phyloP scores from a whole-genome alignment of 2,329 filamentous ascomycete genomes.

The Acrodontium crateriforme region DNA sequence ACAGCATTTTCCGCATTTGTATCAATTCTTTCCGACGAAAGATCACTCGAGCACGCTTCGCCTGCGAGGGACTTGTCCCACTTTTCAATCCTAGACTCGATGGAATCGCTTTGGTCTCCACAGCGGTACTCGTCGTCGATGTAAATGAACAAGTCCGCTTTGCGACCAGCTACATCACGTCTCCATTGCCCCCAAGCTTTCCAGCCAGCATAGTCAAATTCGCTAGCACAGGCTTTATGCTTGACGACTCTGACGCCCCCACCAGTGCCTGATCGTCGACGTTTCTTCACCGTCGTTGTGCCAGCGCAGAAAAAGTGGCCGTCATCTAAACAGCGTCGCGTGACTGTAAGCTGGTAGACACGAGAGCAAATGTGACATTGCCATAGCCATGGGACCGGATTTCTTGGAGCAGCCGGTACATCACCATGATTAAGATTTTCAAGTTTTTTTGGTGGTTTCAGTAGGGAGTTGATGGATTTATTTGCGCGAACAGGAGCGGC shows the following conservation, averaged over 20 bases:
- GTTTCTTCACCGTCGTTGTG: constrained; percentile 24
- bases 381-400: constrained; percentile 37
- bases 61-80: constrained; percentile 2
- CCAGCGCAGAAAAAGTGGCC: constrained; percentile 42
- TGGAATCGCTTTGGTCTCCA: too few relatives aligned
- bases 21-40: constrained; percentile 1
- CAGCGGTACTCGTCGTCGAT: constrained; percentile 7
- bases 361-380: constrained; percentile 38
- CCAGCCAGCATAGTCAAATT: constrained; percentile 42
- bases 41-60: constrained; percentile 2
- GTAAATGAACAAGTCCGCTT: constrained; percentile 6
- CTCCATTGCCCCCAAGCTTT: constrained; percentile 33
- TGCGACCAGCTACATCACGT: constrained; percentile 12
- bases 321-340: constrained; percentile 39
- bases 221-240: constrained; percentile 32
- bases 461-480: too few relatives aligned
- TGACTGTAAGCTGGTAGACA: constrained; percentile 35
- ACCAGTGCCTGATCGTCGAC: constrained; percentile 17
- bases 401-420: too few relatives aligned
- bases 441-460: too few relatives aligned
- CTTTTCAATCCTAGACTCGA: too few relatives aligned
- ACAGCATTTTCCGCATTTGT: too few relatives aligned
- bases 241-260: constrained; percentile 17
- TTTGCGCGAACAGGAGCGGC: too few relatives aligned
- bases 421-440: too few relatives aligned